A percentile compares a stretch with the other conserved stretches of the same genome.
Conservation (phyloP, 331 rosid genomes). For the Pyracantha coccinea region DNA sequence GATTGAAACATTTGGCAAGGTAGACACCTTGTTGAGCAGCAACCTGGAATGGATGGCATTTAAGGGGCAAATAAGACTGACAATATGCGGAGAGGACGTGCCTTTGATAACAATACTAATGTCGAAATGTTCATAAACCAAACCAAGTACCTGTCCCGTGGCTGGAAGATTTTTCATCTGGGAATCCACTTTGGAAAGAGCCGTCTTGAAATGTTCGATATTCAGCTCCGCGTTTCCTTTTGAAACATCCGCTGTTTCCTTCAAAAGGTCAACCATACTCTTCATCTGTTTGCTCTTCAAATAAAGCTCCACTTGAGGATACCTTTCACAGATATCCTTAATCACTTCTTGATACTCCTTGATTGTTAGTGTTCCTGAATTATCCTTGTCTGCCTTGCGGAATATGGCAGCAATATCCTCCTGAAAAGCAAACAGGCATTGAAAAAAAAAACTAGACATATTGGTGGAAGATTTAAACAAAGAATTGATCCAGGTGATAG, state of each 20-base stretch:
- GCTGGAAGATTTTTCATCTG: conserved; percentile 95
- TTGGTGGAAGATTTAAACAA: not conserved
- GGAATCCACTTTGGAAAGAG: conserved; percentile 91
- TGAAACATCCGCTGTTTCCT: conserved; percentile 47
- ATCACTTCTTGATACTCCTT: conserved; percentile 63
- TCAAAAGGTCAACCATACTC: conserved; percentile 54
- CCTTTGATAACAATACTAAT: not conserved
- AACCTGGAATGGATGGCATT: conserved; percentile 43
- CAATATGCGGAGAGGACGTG: not conserved
- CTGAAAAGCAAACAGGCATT: conserved; percentile 26
- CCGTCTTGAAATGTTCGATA: conserved; percentile 66
- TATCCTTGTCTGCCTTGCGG: conserved; percentile 73
- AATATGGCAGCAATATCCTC: conserved; percentile 79
- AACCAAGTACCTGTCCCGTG: conserved; percentile 70
- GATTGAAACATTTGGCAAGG: conserved; percentile 75
- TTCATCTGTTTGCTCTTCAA: conserved; percentile 73
- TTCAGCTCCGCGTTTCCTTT: conserved; percentile 51
- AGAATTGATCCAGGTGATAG: not conserved
- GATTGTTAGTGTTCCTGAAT: conserved; percentile 75
- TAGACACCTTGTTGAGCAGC: conserved; percentile 92
- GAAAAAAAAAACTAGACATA: not conserved
- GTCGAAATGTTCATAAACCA: not conserved
- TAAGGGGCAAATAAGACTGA: conserved; percentile 2
- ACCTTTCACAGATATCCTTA: conserved; percentile 74
- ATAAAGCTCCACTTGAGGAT: conserved; percentile 87